Evolutionary conservation across 306 rosid genomes (phyloP).

Genomic region (Glycine latifolia): DNA sequence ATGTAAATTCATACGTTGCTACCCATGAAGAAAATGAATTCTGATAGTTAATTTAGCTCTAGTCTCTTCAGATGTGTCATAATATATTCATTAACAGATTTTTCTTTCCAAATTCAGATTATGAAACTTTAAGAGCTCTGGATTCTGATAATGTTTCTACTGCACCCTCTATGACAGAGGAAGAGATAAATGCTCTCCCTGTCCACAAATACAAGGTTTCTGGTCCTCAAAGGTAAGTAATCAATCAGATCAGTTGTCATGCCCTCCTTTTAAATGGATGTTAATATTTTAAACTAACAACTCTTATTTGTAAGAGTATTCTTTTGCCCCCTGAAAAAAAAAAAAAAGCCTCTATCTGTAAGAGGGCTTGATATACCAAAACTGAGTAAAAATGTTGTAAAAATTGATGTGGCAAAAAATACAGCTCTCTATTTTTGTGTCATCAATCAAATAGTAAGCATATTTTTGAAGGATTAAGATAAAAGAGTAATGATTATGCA

Average conservation of each 20-base stretch:
- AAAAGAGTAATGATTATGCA: background rate
- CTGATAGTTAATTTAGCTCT: too few species aligned
- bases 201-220: slow-evolving; percentile 83
- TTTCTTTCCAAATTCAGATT: slow-evolving; percentile 58
- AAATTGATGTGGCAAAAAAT: background rate
- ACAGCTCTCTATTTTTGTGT: slow-evolving; percentile 11
- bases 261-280: slow-evolving; percentile 24
- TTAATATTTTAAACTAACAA: background rate
- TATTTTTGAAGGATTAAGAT: background rate
- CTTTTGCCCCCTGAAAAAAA: background rate
- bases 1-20: slow-evolving; percentile 11
- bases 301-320: background rate
- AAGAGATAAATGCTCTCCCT: slow-evolving; percentile 89
- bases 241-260: slow-evolving; percentile 29
- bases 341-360: background rate
- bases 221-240: slow-evolving; percentile 70
- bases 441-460: background rate
- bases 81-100: slow-evolving; percentile 5
- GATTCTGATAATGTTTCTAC: slow-evolving; percentile 83
- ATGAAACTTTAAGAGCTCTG: slow-evolving; percentile 85
- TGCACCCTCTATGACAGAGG: slow-evolving; percentile 83
- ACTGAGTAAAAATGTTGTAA: background rate
- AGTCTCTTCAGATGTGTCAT: background rate
- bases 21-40: slow-evolving; percentile 20
- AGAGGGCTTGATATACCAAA: slow-evolving; percentile 2